These are phyloP conservation scores for Lepidium africanum DNA, from an alignment of 345 rosid species.

Conservation along the genomic window DNA sequence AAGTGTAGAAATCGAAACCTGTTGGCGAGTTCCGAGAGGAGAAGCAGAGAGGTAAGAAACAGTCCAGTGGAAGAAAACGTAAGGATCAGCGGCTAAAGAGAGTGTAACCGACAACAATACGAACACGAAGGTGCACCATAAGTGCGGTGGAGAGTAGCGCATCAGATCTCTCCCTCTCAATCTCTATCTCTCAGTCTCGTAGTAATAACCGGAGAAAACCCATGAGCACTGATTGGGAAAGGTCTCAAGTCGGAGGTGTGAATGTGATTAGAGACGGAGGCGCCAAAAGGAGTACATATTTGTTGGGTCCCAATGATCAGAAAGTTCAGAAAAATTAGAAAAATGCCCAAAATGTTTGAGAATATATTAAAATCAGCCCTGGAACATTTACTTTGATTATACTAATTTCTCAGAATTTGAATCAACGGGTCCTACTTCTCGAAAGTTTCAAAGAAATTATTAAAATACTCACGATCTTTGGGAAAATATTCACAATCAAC, in stretches of 20 bases:
- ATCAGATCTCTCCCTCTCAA: constrained; percentile 29
- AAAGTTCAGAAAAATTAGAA: neutral
- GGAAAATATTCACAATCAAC: neutral
- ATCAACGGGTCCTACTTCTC: constrained; percentile 9
- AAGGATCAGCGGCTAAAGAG: constrained; percentile 63
- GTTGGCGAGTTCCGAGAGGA: constrained; percentile 67
- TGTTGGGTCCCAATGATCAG: constrained; percentile 13
- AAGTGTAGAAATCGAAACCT: constrained; percentile 28
- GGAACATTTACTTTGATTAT: too few relatives aligned
- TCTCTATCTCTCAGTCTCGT: neutral
- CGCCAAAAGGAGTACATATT: constrained; percentile 24
- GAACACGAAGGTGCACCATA: constrained; percentile 10
- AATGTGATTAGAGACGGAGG: constrained; percentile 14
- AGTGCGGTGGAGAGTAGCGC: constrained; percentile 23
- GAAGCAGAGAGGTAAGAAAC: constrained; percentile 64
- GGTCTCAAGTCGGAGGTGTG: constrained; percentile 9
- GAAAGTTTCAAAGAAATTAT: neutral
- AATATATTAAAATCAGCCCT: neutral
- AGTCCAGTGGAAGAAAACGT: constrained; percentile 78
- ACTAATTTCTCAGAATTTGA: too few relatives aligned
- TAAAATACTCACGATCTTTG: neutral
- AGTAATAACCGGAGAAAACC: neutral
- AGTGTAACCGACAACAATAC: constrained; percentile 16
- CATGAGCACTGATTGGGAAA: constrained; percentile 13
- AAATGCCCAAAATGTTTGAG: neutral